phyloP scores from a whole-genome alignment of 768 basidiomycete genomes.

The Udeniomyces megalosporus region DNA sequence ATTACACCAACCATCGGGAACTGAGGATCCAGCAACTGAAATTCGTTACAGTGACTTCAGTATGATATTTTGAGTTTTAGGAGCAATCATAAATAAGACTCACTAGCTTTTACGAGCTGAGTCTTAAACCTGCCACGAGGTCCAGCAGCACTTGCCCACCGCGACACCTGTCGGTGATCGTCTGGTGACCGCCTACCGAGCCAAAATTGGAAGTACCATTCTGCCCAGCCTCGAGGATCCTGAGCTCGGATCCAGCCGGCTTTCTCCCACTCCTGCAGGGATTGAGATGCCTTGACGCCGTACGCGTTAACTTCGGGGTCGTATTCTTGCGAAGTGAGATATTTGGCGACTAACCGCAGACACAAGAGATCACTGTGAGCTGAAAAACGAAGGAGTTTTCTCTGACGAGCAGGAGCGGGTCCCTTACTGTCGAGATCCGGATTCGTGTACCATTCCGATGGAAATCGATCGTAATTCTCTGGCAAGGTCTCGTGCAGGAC shows the following conservation, averaged over 20 bases:
- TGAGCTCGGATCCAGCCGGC: constrained; percentile 16
- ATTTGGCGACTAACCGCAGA: not conserved
- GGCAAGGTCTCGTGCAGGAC: not conserved
- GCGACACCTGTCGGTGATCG: constrained; percentile 1
- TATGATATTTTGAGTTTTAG: not conserved
- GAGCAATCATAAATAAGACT: not conserved
- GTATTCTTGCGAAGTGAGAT: constrained; percentile 11
- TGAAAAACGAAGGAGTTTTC: not conserved
- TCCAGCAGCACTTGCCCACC: constrained; percentile 8
- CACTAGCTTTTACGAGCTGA: constrained; percentile 3
- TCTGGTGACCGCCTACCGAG: constrained; percentile 13
- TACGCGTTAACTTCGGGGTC: constrained; percentile 16
- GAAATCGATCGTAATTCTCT: not conserved
- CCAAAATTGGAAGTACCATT: constrained; percentile 20
- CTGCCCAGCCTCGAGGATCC: constrained; percentile 19
- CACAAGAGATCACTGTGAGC: too few species aligned
- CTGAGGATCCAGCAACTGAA: not conserved
- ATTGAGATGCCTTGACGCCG: constrained; percentile 19
- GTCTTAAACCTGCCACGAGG: constrained; percentile 15
- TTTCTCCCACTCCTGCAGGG: constrained; percentile 19
- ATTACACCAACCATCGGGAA: not conserved
- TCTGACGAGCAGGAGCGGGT: not conserved
- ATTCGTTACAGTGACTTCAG: not conserved
- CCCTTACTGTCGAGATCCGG: constrained; percentile 1
- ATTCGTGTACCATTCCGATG: constrained; percentile 1